Evolutionary conservation across 164 flowering plant genomes (phyloP), one percentile per base, ranked within the genome.

Genomic region (Sedum album): DNA sequence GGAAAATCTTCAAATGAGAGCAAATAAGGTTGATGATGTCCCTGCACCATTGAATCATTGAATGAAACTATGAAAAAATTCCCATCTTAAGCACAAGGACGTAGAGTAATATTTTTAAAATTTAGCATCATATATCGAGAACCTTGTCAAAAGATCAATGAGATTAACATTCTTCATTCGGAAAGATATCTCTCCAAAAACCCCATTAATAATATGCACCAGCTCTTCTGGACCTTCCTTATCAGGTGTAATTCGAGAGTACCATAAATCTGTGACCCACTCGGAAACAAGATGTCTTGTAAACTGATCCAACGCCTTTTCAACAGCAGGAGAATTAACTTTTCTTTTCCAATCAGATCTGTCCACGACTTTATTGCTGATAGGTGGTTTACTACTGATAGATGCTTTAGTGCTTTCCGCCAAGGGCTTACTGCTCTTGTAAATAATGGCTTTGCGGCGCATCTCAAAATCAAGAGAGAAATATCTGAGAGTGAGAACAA

Each of bases 211-310:
- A 46, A 90, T 82, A 68, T 80, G 81, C 66, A 88, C 88, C 71
- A 95, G 78, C 81, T 92, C 99, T 80, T 95, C 98, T 23, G 99
- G 99, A 72, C 86, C 98, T 73, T 92, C 86, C 72, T 68, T 86
- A 78, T 95, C 98, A 42, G 97, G 93, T 15, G 98, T 92, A 74
- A 95, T 48, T 31, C 87, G 88, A 44, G 90, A 85, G 69, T 95
- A 95, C 99, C 99, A 95, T 30, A 95, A 93, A 85, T 89, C 88
- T 44, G 90, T 84, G 73, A 95, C 88, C 94, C 90, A 95, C 79
- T 95, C 99, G 18, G 97, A 88, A 68, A 90, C 78, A 35, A 95
- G 68, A 77, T 88, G 99, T 70, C 85, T 77, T n/a, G 91, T 85
- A 71, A 95, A 86, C 53, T 86, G 90, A 80, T 92, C 93, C 20